A percentile compares a stretch with the other conserved stretches of the same genome.
phyloP scores from a whole-genome alignment of 1,284 basidiomycete species.

The Wolfiporia cocos region DNA sequence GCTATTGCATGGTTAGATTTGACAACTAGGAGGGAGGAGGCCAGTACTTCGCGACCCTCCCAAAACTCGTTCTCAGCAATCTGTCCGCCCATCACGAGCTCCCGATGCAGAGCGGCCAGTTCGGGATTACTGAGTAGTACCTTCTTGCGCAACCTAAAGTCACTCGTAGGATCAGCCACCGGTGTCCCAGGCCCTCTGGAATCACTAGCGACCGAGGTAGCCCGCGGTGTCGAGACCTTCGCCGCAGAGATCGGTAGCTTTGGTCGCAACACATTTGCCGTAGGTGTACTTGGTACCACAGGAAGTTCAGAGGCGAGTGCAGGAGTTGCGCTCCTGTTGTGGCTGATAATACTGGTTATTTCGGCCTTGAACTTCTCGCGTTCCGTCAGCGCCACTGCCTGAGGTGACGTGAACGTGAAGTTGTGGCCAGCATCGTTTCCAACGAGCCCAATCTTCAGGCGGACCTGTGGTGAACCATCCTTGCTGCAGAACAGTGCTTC shows the following conservation, averaged over 20 bases:
- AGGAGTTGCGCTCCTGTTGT: slow-evolving; percentile 44
- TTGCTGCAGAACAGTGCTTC: slow-evolving; percentile 80
- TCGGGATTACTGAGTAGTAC: slow-evolving; percentile 76
- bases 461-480: slow-evolving; percentile 68
- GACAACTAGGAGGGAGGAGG: neutral
- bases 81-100: slow-evolving; percentile 80
- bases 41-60: slow-evolving; percentile 84
- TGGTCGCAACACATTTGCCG: slow-evolving; percentile 17
- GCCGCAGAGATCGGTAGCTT: slow-evolving; percentile 25
- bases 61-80: slow-evolving; percentile 93
- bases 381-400: slow-evolving; percentile 53
- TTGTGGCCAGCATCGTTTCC: slow-evolving; percentile 67
- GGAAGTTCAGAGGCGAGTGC: slow-evolving; percentile 21
- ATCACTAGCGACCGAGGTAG: slow-evolving; percentile 56
- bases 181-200: slow-evolving; percentile 48
- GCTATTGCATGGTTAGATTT: slow-evolving; percentile 31
- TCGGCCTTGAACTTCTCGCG: slow-evolving; percentile 77
- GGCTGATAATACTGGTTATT: slow-evolving; percentile 66
- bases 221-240: slow-evolving; percentile 43
- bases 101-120: slow-evolving; percentile 73
- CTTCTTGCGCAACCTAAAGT: slow-evolving; percentile 71
- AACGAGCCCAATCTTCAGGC: slow-evolving; percentile 64
- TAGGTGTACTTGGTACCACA: slow-evolving; percentile 23
- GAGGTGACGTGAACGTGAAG: slow-evolving; percentile 71
- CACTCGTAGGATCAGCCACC: slow-evolving; percentile 51